Conservation (phyloP, 352 stramenopile species). For the Phytopythium kandeliae region DNA sequence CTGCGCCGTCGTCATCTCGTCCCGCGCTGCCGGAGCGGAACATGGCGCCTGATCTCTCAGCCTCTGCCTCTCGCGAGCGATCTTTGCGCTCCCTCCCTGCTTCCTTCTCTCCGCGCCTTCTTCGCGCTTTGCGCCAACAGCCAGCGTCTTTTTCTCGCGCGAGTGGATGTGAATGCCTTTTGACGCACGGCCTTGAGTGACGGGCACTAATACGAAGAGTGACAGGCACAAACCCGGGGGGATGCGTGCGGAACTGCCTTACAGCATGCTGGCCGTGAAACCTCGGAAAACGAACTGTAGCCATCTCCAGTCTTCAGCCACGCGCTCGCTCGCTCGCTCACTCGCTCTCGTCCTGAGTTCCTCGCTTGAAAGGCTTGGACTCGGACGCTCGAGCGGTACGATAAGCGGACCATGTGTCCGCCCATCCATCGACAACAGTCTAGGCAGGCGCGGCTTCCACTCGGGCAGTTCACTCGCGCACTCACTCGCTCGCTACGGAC, state of each 20-base stretch:
- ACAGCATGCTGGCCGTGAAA: background rate
- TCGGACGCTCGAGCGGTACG: too few relatives aligned
- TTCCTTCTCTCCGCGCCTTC: background rate
- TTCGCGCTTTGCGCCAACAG: background rate
- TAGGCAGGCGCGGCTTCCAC: too few relatives aligned
- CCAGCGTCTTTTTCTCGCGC: constrained; percentile 1
- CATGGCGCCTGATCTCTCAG: constrained; percentile 22
- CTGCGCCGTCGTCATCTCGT: constrained; percentile 77
- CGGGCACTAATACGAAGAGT: background rate
- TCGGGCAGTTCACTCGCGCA: too few relatives aligned
- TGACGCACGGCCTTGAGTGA: background rate
- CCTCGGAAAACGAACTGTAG: background rate
- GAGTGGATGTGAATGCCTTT: background rate
- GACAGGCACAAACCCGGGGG: background rate
- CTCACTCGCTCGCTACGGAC: too few relatives aligned
- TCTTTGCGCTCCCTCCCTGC: background rate
- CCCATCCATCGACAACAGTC: too few relatives aligned
- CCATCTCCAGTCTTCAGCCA: background rate
- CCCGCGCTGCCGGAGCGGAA: constrained; percentile 61
- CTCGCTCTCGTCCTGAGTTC: too few relatives aligned
- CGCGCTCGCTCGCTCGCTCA: too few relatives aligned
- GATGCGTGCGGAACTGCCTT: too few relatives aligned
- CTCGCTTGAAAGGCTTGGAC: too few relatives aligned
- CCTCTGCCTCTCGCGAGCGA: background rate
- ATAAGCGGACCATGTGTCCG: too few relatives aligned